Base-by-base conservation (phyloP, 768 basidiomycete species). In the Gyrodon lividus region DNA sequence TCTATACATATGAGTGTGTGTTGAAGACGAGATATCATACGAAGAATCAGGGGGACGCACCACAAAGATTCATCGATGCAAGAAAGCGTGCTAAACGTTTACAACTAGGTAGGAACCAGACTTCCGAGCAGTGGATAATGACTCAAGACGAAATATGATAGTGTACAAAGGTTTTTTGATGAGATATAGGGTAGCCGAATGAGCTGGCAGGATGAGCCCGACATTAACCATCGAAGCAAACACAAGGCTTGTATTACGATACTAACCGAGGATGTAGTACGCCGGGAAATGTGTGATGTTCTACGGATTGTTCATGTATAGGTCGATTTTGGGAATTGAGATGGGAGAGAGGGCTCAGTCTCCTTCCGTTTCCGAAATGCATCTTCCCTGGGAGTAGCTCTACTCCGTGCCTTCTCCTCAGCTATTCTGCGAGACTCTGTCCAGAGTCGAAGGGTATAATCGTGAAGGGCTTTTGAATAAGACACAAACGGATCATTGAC, bases 401-500 rank as follows among this genome's bases (percentile, higher is more conserved):
- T 68, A 35, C 53, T 65, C 22, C 69, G 68, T 17, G 74, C 69
- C 51, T 68, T 70, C 61, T 84, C 80, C 61, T 85, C 84, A 34
- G 77, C 79, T 50, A 74, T 63, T 58, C 77, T 77, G 60, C 83
- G 74, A 5, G 84, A 83, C 62, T 87, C 82, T 45, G 80, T 79
- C 84, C 86, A 87, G 44, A 85, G 74, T 37, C 65, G 74, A 45
- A 86, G 75, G 24, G 86, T 87, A 54, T 86, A 87, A 50, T 84
- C 75, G 63, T 86, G 82, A 30, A 88, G 69, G 39, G 83, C 75
- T 59, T 79, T 82, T 16, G 86, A 80, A 60, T 88, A 88, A 31
- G 73, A 72, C 42, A 73, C 62, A 59, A 86, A 69, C 7, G 77
- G 74, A 56, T 70, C 62, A 22, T 55, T 59, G 53, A 31, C 20